These are phyloP conservation scores for Arachis monticola DNA, from an alignment of 331 rosid genomes.

Conservation along the genomic window DNA sequence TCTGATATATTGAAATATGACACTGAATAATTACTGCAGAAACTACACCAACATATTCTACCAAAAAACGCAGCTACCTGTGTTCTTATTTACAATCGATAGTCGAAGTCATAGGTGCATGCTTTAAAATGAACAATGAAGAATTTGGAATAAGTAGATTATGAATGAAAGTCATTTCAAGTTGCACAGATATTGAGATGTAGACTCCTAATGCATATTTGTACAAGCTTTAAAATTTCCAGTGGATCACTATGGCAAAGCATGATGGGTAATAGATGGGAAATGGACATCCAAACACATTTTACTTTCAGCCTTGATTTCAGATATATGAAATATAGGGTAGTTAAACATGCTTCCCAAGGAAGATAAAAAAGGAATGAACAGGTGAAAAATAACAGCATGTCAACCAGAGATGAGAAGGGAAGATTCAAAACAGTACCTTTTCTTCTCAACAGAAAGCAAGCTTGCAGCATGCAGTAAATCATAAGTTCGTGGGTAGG, in stretches of 20 bases:
- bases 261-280: constrained; percentile 4
- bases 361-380: neutral
- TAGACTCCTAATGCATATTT: constrained; percentile 14
- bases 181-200: neutral
- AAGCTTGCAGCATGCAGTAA: constrained; percentile 84
- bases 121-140: constrained; percentile 5
- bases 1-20: constrained; percentile 48
- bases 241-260: constrained; percentile 8
- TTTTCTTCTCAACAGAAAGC: constrained; percentile 77
- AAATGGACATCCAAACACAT: constrained; percentile 5
- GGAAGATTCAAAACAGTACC: constrained; percentile 52
- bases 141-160: neutral
- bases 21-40: neutral
- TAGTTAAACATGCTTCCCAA: neutral
- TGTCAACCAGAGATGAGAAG: neutral
- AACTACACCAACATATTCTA: constrained; percentile 12
- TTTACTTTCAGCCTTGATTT: neutral
- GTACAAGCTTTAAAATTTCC: neutral
- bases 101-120: neutral
- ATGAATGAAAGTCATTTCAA: neutral
- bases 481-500: constrained; percentile 96
- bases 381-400: neutral
- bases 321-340: constrained; percentile 15
- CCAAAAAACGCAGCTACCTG: neutral
- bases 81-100: too few species aligned